Percentiles rank a stretch among this genome's conserved stretches.
phyloP scores from a whole-genome alignment of 1,284 basidiomycete genomes.

The Cryptococcus amylolentus region DNA sequence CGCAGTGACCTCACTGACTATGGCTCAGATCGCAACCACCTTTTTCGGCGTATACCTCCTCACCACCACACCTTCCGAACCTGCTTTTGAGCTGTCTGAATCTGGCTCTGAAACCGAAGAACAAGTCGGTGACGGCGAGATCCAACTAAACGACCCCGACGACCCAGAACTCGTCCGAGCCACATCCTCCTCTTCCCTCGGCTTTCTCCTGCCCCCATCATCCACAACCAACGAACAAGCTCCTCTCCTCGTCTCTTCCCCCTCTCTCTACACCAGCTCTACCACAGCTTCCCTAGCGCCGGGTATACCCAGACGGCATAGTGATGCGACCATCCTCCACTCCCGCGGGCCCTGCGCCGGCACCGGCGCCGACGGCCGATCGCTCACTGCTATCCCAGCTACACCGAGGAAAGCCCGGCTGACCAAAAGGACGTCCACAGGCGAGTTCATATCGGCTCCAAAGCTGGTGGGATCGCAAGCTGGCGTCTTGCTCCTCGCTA shows the following conservation, averaged over 20 bases:
- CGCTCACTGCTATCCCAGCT: neutral
- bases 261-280: neutral
- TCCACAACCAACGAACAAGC: conserved; percentile 18
- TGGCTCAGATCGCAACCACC: conserved; percentile 51
- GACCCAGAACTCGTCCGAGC: neutral
- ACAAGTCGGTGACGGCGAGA: too few relatives aligned
- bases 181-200: conserved; percentile 15
- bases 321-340: neutral
- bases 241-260: conserved; percentile 20
- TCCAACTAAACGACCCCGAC: neutral
- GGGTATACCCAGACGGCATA: neutral
- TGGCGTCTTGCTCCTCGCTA: conserved; percentile 40
- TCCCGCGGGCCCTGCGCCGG: neutral
- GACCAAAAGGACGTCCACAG: conserved; percentile 19
- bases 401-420: conserved; percentile 6
- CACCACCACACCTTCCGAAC: conserved; percentile 35
- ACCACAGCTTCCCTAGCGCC: neutral
- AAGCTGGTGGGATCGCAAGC: conserved; percentile 36
- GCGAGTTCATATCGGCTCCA: conserved; percentile 18
- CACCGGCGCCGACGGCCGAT: neutral
- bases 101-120: neutral
- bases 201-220: conserved; percentile 17
- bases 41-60: conserved; percentile 64
- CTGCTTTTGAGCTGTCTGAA: neutral
- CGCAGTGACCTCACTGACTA: neutral